Percentiles rank a stretch among this genome's conserved stretches.
Conservation (phyloP, 1,284 basidiomycete genomes). For the Cystobasidium pallidum region DNA sequence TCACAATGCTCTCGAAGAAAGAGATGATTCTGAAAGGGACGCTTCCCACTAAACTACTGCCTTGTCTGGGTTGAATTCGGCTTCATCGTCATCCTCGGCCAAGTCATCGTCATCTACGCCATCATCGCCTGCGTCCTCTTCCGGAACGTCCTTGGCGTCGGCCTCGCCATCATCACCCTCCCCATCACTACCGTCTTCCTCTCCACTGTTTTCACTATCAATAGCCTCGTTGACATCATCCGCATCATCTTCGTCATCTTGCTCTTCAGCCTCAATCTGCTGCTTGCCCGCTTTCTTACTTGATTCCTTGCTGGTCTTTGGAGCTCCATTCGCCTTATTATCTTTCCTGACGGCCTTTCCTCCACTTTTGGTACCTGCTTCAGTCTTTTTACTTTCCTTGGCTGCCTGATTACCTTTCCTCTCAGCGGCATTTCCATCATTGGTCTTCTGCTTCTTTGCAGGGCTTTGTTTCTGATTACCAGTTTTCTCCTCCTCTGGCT, state of each 20-base stretch:
- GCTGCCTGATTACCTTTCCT: constrained; percentile 16
- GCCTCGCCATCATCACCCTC: constrained; percentile 44
- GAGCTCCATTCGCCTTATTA: constrained; percentile 9
- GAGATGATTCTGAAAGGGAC: too few relatives aligned
- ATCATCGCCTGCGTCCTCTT: constrained; percentile 40
- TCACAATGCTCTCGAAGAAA: constrained; percentile 2
- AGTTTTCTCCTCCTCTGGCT: constrained; percentile 34
- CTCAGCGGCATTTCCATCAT: constrained; percentile 1
- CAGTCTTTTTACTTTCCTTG: not conserved
- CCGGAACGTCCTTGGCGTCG: not conserved
- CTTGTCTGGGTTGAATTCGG: constrained; percentile 40
- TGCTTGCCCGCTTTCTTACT: not conserved
- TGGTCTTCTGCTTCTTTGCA: constrained; percentile 15
- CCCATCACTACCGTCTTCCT: not conserved
- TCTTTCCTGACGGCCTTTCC: not conserved
- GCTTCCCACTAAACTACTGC: constrained; percentile 29
- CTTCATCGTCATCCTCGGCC: constrained; percentile 52
- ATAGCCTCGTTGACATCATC: constrained; percentile 7
- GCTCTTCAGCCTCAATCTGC: constrained; percentile 20
- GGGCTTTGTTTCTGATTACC: constrained; percentile 22
- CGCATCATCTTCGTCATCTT: constrained; percentile 28
- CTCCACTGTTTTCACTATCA: constrained; percentile 42
- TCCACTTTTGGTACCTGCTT: not conserved
- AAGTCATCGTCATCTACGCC: constrained; percentile 53
- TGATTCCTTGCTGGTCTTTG: not conserved